Evolutionary conservation across 225 moss, liverwort and hornwort species (phyloP).

Genomic region (Anthoceros angustus): DNA sequence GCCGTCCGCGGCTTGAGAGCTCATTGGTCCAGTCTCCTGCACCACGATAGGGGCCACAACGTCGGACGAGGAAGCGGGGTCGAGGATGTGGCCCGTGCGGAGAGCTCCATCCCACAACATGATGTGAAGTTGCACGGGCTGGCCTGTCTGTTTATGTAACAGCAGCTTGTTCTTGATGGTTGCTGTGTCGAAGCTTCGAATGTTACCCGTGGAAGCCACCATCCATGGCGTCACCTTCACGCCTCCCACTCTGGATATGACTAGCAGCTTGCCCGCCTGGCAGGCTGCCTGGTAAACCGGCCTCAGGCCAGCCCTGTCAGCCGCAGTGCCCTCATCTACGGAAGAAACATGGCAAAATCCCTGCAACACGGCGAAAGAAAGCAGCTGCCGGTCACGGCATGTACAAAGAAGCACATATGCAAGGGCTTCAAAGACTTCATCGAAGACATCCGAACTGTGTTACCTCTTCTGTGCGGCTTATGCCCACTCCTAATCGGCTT

Average conservation of each 20-base stretch:
- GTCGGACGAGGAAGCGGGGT: neutral
- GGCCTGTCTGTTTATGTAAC: slow-evolving; percentile 44
- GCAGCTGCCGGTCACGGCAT: neutral
- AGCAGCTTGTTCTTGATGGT: slow-evolving; percentile 47
- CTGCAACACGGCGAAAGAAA: slow-evolving; percentile 13
- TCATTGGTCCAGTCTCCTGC: neutral
- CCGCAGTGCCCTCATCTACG: slow-evolving; percentile 45
- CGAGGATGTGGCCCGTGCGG: neutral
- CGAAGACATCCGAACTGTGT: neutral
- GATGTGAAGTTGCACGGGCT: slow-evolving; percentile 40
- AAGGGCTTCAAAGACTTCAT: neutral
- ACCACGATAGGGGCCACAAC: neutral
- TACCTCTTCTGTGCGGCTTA: slow-evolving; percentile 58
- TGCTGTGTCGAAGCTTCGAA: slow-evolving; percentile 46
- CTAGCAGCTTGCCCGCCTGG: slow-evolving; percentile 42
- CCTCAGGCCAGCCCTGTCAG: slow-evolving; percentile 42
- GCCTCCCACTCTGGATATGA: slow-evolving; percentile 44
- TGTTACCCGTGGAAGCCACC: slow-evolving; percentile 35
- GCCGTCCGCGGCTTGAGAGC: neutral
- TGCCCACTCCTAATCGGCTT: slow-evolving; percentile 42
- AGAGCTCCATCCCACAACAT: slow-evolving; percentile 58
- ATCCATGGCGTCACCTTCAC: slow-evolving; percentile 56
- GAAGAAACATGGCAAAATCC: slow-evolving; percentile 55
- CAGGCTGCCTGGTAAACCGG: slow-evolving; percentile 44
- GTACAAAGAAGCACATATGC: neutral